phyloP scores from a whole-genome alignment of 73 alveolate genomes.

The Paramecium tetraurelia region DNA sequence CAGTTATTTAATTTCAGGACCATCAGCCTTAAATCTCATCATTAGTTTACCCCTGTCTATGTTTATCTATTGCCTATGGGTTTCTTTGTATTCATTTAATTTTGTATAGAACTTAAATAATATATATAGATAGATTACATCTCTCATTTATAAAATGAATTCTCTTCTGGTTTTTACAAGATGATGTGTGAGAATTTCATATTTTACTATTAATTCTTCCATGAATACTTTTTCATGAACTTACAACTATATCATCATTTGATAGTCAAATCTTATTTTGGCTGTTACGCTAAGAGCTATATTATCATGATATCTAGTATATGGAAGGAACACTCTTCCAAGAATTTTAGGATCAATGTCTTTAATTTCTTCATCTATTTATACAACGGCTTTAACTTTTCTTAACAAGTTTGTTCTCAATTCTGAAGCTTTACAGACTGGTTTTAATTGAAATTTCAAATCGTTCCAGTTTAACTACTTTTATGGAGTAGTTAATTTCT shows the following conservation, averaged over 20 bases:
- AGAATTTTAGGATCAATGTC: not conserved
- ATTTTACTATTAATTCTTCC: not conserved
- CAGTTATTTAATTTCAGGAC: not conserved
- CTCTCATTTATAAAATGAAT: not conserved
- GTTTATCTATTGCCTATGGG: not conserved
- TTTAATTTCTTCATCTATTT: slow-evolving; percentile 4
- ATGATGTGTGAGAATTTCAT: not conserved
- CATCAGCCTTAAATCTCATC: not conserved
- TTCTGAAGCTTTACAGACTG: not conserved
- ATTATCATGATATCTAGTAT: not conserved
- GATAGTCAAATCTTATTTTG: slow-evolving; percentile 15
- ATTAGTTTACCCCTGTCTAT: not conserved
- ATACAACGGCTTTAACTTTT: not conserved
- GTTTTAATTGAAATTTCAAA: not conserved
- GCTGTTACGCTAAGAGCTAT: not conserved
- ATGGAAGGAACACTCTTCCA: not conserved
- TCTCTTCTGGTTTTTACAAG: not conserved
- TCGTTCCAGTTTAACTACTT: not conserved
- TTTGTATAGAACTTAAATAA: not conserved
- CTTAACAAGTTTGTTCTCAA: not conserved
- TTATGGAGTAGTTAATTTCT: not conserved
- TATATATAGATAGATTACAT: not conserved
- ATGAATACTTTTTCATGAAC: not conserved
- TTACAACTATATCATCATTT: not conserved
- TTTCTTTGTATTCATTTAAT: not conserved